These are phyloP conservation scores for Hypericum perforatum DNA, from an alignment of 345 rosid genomes.

Conservation along the genomic window DNA sequence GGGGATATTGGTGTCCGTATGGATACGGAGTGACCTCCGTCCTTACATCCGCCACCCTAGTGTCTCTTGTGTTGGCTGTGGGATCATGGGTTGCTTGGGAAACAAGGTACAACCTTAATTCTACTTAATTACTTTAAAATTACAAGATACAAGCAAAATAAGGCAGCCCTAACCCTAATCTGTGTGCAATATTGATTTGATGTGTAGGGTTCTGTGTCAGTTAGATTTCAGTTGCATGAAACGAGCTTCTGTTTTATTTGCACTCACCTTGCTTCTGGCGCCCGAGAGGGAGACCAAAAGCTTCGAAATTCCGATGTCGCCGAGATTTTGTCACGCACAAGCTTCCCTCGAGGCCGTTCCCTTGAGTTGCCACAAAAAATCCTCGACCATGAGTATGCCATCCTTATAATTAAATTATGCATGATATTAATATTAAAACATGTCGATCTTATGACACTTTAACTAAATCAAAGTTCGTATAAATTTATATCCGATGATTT, in stretches of 20 bases:
- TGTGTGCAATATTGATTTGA: not conserved
- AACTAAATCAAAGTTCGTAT: no score
- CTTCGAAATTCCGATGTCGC: conserved; percentile 51
- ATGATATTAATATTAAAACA: no score
- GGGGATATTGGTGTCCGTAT: conserved; percentile 58
- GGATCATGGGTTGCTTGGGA: conserved; percentile 74
- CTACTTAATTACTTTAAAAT: not conserved
- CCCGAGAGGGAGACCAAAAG: conserved; percentile 59
- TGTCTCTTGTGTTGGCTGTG: conserved; percentile 75
- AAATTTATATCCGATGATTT: no score
- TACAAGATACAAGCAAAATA: not conserved
- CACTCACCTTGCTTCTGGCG: conserved; percentile 78
- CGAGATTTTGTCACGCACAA: conserved; percentile 55
- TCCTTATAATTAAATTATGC: no score
- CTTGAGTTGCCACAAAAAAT: conserved; percentile 48
- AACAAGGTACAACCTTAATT: conserved; percentile 55
- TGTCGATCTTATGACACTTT: no score
- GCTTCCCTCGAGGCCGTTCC: conserved; percentile 45
- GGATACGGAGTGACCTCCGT: conserved; percentile 49
- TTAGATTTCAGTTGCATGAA: conserved; percentile 54
- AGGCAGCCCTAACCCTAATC: not conserved
- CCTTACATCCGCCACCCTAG: conserved; percentile 41
- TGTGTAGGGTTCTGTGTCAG: conserved; percentile 69
- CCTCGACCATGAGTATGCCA: conserved; percentile 67
- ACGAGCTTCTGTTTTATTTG: conserved; percentile 80